Evolutionary conservation across 495 filamentous ascomycete genomes (phyloP).

Genomic region (Trichoderma erinaceum): DNA sequence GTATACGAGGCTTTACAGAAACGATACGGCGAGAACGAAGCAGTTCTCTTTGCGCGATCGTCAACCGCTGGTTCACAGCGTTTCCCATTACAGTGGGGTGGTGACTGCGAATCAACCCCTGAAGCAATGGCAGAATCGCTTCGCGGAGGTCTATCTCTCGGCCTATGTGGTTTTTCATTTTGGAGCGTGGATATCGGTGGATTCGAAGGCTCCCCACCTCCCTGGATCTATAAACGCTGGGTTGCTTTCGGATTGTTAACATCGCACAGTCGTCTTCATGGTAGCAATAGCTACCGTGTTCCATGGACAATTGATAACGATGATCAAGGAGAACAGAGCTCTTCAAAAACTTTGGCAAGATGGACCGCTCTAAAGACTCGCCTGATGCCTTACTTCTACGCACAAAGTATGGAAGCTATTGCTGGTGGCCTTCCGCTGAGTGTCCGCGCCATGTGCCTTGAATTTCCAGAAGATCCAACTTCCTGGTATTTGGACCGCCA

Average conservation of each 20-base stretch:
- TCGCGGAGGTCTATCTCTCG: constrained; percentile 60
- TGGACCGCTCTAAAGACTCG: constrained; percentile 57
- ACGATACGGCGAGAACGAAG: constrained; percentile 51
- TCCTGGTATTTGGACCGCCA: constrained; percentile 58
- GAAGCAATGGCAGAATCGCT: constrained; percentile 69
- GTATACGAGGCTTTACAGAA: constrained; percentile 60
- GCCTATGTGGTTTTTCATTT: constrained; percentile 61
- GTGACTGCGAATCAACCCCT: constrained; percentile 67
- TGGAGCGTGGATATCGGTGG: constrained; percentile 69
- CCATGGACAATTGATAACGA: constrained; percentile 66
- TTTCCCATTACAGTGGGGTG: constrained; percentile 60
- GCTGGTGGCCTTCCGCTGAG: constrained; percentile 45
- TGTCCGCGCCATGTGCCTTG: constrained; percentile 56
- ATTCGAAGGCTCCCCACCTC: constrained; percentile 61
- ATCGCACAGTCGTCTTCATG: constrained; percentile 62
- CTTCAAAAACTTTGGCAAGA: constrained; percentile 48
- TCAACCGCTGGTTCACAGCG: constrained; percentile 61
- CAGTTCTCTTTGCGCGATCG: constrained; percentile 61
- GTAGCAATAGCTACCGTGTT: constrained; percentile 59
- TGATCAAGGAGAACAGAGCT: constrained; percentile 37
- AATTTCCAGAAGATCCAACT: constrained; percentile 59
- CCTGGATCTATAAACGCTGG: constrained; percentile 71
- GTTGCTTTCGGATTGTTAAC: constrained; percentile 66
- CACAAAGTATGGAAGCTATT: constrained; percentile 45
- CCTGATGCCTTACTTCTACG: constrained; percentile 57